Conservation (phyloP, 768 basidiomycete genomes). For the Mycena rosella region DNA sequence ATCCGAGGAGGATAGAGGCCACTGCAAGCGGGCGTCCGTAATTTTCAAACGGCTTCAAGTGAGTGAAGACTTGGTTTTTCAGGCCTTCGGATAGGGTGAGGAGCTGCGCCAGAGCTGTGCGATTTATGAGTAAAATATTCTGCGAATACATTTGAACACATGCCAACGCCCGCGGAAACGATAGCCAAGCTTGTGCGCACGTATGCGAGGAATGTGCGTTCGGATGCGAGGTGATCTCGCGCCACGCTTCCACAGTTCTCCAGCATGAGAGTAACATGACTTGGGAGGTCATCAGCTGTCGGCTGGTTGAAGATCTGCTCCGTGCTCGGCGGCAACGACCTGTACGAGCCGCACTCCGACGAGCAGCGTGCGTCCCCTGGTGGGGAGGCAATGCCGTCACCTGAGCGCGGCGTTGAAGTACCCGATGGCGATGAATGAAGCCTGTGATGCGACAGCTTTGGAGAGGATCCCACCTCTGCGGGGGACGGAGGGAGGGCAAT, state of each 20-base stretch:
- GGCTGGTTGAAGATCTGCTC: too few species aligned
- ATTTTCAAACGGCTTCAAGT: not conserved
- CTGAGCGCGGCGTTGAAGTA: too few species aligned
- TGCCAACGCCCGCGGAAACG: constrained; percentile 55
- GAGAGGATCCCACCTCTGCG: too few species aligned
- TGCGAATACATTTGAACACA: not conserved
- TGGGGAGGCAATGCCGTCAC: too few species aligned
- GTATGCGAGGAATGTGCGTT: constrained; percentile 61
- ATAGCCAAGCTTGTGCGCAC: constrained; percentile 58
- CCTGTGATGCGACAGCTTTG: too few species aligned
- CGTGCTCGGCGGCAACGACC: too few species aligned
- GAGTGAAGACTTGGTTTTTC: not conserved
- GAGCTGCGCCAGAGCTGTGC: constrained; percentile 22
- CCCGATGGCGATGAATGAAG: too few species aligned
- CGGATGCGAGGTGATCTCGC: constrained; percentile 60
- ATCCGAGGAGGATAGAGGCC: not conserved
- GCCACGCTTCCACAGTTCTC: constrained; percentile 60
- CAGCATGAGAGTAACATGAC: constrained; percentile 33
- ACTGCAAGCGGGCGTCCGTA: constrained; percentile 25
- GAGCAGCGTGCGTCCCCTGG: too few species aligned
- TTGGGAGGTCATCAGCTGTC: not conserved
- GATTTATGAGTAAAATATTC: not conserved
- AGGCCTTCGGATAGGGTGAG: not conserved
- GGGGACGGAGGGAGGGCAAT: too few species aligned
- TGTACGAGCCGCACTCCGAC: too few species aligned